phyloP scores from a whole-genome alignment of 352 stramenopile genomes.

The Albugo candida region DNA sequence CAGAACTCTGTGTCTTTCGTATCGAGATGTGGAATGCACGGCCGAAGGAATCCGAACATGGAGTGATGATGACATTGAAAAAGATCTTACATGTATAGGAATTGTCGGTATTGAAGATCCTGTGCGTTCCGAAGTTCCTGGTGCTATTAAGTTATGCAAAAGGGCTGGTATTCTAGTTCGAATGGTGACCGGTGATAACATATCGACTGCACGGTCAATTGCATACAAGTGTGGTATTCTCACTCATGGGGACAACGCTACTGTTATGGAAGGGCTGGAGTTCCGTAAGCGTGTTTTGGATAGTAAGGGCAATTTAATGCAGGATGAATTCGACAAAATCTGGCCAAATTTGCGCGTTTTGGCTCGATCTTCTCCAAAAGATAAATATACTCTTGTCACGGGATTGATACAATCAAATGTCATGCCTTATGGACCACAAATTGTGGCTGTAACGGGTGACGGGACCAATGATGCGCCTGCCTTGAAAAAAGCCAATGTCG shows the following conservation, averaged over 20 bases:
- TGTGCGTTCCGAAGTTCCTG: conserved; percentile 8
- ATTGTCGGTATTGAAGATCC: conserved; percentile 12
- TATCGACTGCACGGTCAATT: conserved; percentile 10
- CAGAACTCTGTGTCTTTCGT: conserved; percentile 35
- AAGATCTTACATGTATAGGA: conserved; percentile 7
- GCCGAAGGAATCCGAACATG: conserved; percentile 2
- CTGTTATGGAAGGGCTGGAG: conserved; percentile 51
- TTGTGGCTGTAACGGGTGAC: conserved; percentile 92
- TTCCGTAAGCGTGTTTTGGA: conserved; percentile 50
- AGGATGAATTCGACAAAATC: conserved; percentile 83
- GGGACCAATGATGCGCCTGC: conserved; percentile 94
- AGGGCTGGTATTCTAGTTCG: conserved; percentile 9
- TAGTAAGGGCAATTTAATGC: conserved; percentile 45
- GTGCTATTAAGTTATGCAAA: conserved; percentile 8
- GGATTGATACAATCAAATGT: conserved; percentile 76
- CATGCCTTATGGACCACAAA: conserved; percentile 56
- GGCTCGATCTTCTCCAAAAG: conserved; percentile 85
- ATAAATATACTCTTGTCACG: conserved; percentile 94
- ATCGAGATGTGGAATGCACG: conserved; percentile 21
- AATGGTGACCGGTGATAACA: conserved; percentile 16
- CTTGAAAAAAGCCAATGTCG: conserved; percentile 92
- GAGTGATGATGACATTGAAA: conserved; percentile 22
- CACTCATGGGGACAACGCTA: conserved; percentile 11
- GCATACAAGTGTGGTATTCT: conserved; percentile 11
- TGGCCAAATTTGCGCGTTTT: conserved; percentile 84